Evolutionary conservation across 2,329 filamentous ascomycete genomes (phyloP), one percentile per base, ranked within the genome.

Genomic region (Thielaviopsis populi): DNA sequence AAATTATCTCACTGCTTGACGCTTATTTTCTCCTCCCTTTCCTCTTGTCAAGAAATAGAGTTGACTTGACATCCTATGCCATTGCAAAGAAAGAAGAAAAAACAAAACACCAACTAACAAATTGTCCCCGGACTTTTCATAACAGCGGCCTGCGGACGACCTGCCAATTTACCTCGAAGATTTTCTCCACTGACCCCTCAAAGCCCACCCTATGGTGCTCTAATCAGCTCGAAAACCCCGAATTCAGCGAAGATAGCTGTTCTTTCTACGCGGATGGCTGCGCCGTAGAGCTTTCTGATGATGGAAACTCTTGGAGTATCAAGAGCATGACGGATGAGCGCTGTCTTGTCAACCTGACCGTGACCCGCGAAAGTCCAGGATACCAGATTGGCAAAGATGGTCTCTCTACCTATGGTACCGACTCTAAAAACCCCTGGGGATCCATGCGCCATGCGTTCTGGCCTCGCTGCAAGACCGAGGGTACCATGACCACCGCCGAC

Each of bases 381-480:
- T 95, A 96, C 75, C 83, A 90, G 69, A 84, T 83, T 63, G 94
- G 94, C 69, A 87, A 87, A 74, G 83, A 95, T 68, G 94, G 94
- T 68, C 92, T 83, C 67, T 88, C 85, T 63, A 82, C 86, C 69
- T 99, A 87, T 72, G 94, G 94, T 62, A 96, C 91, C 53, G 91
- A 99, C 73, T 83, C 87, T 19, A 74, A 79, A 68, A 83, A 91
- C 68, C 94, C 94, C 1, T 99, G 94, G 94, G 94, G 94, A 42
- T 81, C 80, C 37, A 95, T 99, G 86, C 83, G 87, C 72, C 94
- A 99, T 74, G 83, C 83, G 40, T 97, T 99, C 77, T 99, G 94
- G 94, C 91, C 94, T 40, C 83, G 91, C 68, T 94, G 89, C 75
- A 80, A 78, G 58, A 83, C 87, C 13, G 87, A 92, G 74, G 94